Evolutionary conservation across 1,139 yeast species (phyloP).

Genomic region (Candida pseudocylindracea): DNA sequence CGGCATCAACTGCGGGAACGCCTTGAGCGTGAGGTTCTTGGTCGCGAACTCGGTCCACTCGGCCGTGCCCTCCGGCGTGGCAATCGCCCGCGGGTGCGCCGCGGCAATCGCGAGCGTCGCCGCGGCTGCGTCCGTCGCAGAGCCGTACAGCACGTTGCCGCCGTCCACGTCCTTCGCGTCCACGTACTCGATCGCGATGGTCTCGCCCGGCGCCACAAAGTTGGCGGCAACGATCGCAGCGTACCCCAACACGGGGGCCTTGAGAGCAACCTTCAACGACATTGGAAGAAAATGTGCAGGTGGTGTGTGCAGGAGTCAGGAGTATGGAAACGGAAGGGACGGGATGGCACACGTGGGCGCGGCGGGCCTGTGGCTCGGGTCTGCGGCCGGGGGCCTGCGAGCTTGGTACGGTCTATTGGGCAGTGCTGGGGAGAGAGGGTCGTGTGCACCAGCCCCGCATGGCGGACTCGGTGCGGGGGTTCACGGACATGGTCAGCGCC

Average conservation of each 20-base stretch:
- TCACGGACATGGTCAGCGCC: too few species aligned
- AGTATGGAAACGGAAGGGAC: too few species aligned
- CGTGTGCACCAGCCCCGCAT: too few species aligned
- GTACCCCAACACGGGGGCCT: conserved; percentile 1
- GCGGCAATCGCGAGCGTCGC: background rate
- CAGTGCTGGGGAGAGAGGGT: too few species aligned
- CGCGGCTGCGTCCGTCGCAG: background rate
- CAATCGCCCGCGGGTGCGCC: conserved; percentile 10
- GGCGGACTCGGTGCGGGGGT: too few species aligned
- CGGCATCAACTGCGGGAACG: conserved; percentile 65
- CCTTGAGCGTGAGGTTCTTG: conserved; percentile 53
- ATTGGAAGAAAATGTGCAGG: background rate
- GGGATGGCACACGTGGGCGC: too few species aligned
- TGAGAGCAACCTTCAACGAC: conserved; percentile 1
- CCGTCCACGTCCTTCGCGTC: conserved; percentile 1
- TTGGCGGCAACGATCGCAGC: conserved; percentile 1
- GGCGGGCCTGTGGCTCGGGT: too few species aligned
- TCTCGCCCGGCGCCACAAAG: background rate
- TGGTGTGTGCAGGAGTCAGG: too few species aligned
- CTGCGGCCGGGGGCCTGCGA: too few species aligned
- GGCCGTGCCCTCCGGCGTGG: conserved; percentile 13
- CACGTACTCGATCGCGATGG: background rate
- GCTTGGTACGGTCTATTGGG: too few species aligned
- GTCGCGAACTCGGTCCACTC: conserved; percentile 54
- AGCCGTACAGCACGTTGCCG: background rate